Evolutionary conservation across 345 rosid genomes (phyloP), one percentile per base, ranked within the genome.

Genomic region (Populus euphratica): DNA sequence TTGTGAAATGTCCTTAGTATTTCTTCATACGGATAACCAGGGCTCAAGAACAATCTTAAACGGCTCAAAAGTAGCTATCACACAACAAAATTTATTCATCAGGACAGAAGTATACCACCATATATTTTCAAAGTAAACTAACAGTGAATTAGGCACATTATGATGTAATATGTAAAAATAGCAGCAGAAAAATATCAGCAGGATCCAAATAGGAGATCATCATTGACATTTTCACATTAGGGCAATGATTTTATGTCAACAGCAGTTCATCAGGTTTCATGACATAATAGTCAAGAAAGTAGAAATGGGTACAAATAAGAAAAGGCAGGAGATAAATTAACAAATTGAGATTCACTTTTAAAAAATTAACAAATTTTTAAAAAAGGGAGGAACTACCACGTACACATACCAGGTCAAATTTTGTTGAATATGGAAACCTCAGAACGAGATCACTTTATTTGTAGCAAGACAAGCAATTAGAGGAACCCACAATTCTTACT

Each of bases 11-110:
- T 89, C 77, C 94, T 88, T 73, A 94, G 78, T 49, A 94, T 92
- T 75, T 94, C 97, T 85, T 96, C 97, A 49, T 91, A 91, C 5
- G 99, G 99, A 84, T 94, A 94, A 8, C 97, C 95, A 23, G 97
- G 98, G 80, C 94, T 91, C 78, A 94, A 76, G 89, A 94, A 96
- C 84, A 96, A 80, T 82, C 98, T 89, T 81, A 96, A 70, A 61
- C 97, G 94, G 76, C 90, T 94, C 75, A 94, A 50, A 65, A 94
- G 91, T 71, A 96, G 81, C 99, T 94, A 75, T 56, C 64, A 81
- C 52, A 80, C 9, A 31, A 3, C 62, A 33, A 70, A 41, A 52
- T 12, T 62, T 27, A 47, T 76, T 76, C 73, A 66, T 61, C 38
- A 61, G 76, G 50, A 72, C 49, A 47, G 27, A 75, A 4, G 33